Conservation (phyloP, 257 asterid species). For the Fraxinus quadrangulata region DNA sequence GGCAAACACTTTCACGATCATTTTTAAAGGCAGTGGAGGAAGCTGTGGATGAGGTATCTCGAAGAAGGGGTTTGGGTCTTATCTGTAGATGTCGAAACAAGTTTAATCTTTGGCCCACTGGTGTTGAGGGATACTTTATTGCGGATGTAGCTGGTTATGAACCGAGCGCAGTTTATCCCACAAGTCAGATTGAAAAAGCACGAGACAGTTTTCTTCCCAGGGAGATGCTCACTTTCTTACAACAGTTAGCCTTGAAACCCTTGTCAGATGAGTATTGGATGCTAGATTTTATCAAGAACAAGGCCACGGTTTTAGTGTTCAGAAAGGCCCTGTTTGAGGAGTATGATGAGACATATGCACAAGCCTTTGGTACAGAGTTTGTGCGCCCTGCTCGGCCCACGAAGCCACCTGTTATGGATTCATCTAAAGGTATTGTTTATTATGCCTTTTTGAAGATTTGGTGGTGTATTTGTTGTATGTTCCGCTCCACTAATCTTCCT, state of each 20-base stretch:
- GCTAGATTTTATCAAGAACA: slow-evolving; percentile 59
- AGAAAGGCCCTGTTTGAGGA: slow-evolving; percentile 81
- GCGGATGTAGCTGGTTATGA: slow-evolving; percentile 73
- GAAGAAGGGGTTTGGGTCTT: slow-evolving; percentile 73
- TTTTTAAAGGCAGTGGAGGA: slow-evolving; percentile 82
- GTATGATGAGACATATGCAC: slow-evolving; percentile 89
- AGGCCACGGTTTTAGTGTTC: slow-evolving; percentile 62
- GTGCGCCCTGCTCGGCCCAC: slow-evolving; percentile 56
- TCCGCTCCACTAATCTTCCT: neutral
- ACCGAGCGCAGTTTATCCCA: slow-evolving; percentile 50
- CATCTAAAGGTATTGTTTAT: slow-evolving; percentile 63
- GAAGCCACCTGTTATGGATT: slow-evolving; percentile 51
- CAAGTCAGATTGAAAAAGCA: slow-evolving; percentile 68
- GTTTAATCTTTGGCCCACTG: slow-evolving; percentile 58
- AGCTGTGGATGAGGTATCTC: slow-evolving; percentile 77
- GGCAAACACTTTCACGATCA: slow-evolving; percentile 52
- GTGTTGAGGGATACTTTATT: slow-evolving; percentile 55
- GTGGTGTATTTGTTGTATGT: neutral
- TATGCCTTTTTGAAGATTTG: neutral
- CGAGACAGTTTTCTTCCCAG: slow-evolving; percentile 60
- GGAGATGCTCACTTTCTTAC: slow-evolving; percentile 55
- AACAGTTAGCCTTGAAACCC: slow-evolving; percentile 62
- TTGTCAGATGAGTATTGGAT: slow-evolving; percentile 33
- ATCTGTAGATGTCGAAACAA: slow-evolving; percentile 72
- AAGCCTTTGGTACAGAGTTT: slow-evolving; percentile 78